Evolutionary conservation across 805 yeast genomes (phyloP).

Genomic region (Candida fluviatilis): DNA sequence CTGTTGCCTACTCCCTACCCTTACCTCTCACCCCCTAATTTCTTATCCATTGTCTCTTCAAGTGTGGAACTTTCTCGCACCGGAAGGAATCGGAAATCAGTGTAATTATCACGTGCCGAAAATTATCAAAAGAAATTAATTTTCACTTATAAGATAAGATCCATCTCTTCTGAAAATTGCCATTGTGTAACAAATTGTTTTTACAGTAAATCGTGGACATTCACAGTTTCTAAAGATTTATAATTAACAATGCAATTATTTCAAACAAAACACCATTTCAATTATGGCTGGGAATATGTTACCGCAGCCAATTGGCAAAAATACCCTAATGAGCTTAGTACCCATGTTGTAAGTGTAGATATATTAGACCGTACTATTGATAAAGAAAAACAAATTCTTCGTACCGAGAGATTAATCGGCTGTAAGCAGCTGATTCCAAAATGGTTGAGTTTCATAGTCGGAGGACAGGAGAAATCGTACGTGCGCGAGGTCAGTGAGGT

Average conservation of each 20-base stretch:
- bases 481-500: conserved; percentile 89
- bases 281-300: conserved; percentile 90
- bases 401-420: conserved; percentile 84
- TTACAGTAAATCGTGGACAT: neutral
- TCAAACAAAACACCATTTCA: conserved; percentile 61
- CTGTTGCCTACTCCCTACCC: too few relatives aligned
- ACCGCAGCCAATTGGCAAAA: conserved; percentile 96
- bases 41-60: too few relatives aligned
- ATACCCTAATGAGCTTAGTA: conserved; percentile 89
- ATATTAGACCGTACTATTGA: conserved; percentile 71
- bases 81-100: too few relatives aligned
- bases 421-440: conserved; percentile 82
- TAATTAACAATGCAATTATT: conserved; percentile 66
- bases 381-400: conserved; percentile 47
- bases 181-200: too few relatives aligned
- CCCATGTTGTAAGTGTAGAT: conserved; percentile 94
- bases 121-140: neutral
- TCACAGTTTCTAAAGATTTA: neutral
- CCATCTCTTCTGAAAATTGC: neutral
- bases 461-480: conserved; percentile 67
- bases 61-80: too few relatives aligned
- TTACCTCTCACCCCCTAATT: too few relatives aligned
- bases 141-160: neutral
- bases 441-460: conserved; percentile 73
- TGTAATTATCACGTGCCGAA: neutral